A percentile compares a stretch with the other conserved stretches of the same genome.
These are phyloP conservation scores for Scortechinia acanthostroma DNA, from an alignment of 2,329 filamentous ascomycete genomes.

Conservation along the genomic window DNA sequence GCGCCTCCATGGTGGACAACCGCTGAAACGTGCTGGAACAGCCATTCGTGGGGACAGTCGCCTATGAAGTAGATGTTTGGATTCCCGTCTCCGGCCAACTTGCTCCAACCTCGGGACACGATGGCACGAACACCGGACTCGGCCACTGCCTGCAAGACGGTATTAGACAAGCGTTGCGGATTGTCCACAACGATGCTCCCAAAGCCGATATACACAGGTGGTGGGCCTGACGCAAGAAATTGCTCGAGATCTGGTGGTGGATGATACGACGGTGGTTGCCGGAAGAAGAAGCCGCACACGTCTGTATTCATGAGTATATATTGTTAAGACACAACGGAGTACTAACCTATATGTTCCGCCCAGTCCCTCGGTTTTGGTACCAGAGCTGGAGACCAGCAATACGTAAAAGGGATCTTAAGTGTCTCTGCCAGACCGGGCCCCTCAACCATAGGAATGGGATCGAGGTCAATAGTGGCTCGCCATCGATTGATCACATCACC, in stretches of 20 bases:
- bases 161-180: slow-evolving; percentile 29
- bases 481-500: slow-evolving; percentile 35
- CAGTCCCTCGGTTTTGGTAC: slow-evolving; percentile 29
- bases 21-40: slow-evolving; percentile 43
- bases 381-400: slow-evolving; percentile 22
- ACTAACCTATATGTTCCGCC: slow-evolving; percentile 19
- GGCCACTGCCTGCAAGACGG: slow-evolving; percentile 35
- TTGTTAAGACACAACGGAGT: background rate
- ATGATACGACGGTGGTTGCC: slow-evolving; percentile 20
- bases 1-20: slow-evolving; percentile 54
- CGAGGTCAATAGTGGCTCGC: slow-evolving; percentile 27
- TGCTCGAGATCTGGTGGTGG: slow-evolving; percentile 25
- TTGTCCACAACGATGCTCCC: slow-evolving; percentile 47
- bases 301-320: slow-evolving; percentile 5
- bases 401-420: slow-evolving; percentile 15
- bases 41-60: slow-evolving; percentile 48
- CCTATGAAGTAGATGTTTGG: slow-evolving; percentile 38
- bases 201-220: slow-evolving; percentile 47
- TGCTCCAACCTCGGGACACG: slow-evolving; percentile 38
- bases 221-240: slow-evolving; percentile 35
- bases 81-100: slow-evolving; percentile 25
- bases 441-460: slow-evolving; percentile 21
- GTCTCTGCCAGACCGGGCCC: slow-evolving; percentile 23
- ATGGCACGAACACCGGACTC: slow-evolving; percentile 38
- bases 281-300: slow-evolving; percentile 36